These are phyloP conservation scores for Helotiales sp. DNA, from an alignment of 2,329 filamentous ascomycete genomes.

Conservation along the genomic window DNA sequence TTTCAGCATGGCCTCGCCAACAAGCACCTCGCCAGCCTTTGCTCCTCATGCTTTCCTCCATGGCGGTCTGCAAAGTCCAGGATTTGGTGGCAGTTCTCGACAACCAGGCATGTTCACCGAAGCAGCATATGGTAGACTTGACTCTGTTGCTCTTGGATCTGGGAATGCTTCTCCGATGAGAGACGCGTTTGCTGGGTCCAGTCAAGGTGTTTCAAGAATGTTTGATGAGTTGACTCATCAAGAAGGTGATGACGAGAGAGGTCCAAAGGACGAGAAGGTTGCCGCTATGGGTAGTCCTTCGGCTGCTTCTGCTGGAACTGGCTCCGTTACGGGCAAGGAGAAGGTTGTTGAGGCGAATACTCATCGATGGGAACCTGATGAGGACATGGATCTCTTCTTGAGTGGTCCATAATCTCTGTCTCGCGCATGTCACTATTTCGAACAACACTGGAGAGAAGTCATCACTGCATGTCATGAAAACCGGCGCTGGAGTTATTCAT, in stretches of 20 bases:
- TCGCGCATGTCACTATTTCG: not conserved
- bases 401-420: constrained; percentile 4
- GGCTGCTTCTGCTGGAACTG: not conserved
- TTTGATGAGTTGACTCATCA: constrained; percentile 36
- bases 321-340: not conserved
- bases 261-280: constrained; percentile 21
- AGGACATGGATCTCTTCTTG: constrained; percentile 17
- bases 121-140: constrained; percentile 29
- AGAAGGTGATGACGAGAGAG: constrained; percentile 28
- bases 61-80: constrained; percentile 22
- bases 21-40: constrained; percentile 30
- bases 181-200: constrained; percentile 28
- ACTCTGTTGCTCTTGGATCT: constrained; percentile 24
- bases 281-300: not conserved
- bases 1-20: constrained; percentile 27
- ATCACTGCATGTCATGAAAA: not conserved
- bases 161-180: constrained; percentile 29
- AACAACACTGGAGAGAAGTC: not conserved
- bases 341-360: not conserved
- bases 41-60: constrained; percentile 34
- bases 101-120: constrained; percentile 30
- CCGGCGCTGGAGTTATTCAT: not conserved
- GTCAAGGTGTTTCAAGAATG: constrained; percentile 29
- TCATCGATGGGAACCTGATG: constrained; percentile 9
- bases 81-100: constrained; percentile 24